phyloP scores from a whole-genome alignment of 345 rosid species.

The Eucalyptus polybractea region DNA sequence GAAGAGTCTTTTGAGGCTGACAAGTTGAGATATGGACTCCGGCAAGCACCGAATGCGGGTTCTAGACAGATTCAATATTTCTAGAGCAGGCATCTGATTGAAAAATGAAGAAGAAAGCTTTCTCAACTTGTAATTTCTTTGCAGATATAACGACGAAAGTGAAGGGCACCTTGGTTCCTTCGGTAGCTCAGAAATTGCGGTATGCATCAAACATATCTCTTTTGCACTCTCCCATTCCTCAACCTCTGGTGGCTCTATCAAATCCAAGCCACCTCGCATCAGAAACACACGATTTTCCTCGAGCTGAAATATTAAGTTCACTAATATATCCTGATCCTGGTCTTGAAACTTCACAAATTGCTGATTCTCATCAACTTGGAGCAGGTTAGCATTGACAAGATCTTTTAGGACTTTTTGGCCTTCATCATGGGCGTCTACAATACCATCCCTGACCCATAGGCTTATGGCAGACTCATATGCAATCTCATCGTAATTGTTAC shows the following conservation, averaged over 20 bases:
- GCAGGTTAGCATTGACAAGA: not conserved
- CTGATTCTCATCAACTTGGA: not conserved
- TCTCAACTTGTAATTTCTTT: constrained; percentile 1
- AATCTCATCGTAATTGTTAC: not conserved
- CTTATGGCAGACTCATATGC: not conserved
- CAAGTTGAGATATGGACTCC: constrained; percentile 2
- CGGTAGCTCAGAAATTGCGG: not conserved
- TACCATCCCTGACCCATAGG: not conserved
- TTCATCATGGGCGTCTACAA: not conserved
- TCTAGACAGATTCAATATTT: constrained; percentile 3
- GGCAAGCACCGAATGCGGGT: constrained; percentile 14
- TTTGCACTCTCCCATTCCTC: constrained; percentile 1
- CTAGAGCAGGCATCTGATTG: not conserved
- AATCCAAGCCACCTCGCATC: not conserved
- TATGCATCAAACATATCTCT: constrained; percentile 1
- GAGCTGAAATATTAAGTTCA: not conserved
- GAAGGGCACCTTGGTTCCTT: not conserved
- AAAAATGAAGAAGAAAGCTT: constrained; percentile 1
- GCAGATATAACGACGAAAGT: not conserved
- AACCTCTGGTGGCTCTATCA: not conserved
- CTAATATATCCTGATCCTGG: not conserved
- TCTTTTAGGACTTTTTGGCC: not conserved
- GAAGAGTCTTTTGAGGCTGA: not conserved
- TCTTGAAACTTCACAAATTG: not conserved
- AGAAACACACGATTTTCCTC: not conserved